Conservation (phyloP, 2,329 filamentous ascomycete species). For the Apiospora phragmitis region DNA sequence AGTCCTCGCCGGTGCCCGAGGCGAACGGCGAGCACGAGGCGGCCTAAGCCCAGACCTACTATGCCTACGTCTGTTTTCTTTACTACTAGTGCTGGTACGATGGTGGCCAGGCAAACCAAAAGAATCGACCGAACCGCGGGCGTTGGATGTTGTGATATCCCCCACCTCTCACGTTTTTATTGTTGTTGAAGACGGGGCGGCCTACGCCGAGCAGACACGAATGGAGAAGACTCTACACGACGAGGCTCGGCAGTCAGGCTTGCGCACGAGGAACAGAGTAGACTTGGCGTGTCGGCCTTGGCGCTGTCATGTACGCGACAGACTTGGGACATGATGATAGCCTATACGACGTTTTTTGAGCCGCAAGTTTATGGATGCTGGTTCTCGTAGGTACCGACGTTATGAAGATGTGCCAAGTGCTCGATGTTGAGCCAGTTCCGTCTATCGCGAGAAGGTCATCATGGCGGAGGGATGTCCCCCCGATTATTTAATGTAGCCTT, state of each 20-base stretch:
- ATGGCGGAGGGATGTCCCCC: slow-evolving; percentile 21
- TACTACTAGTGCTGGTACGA: slow-evolving; percentile 27
- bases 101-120: slow-evolving; percentile 22
- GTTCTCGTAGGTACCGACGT: slow-evolving; percentile 11
- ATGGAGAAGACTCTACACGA: slow-evolving; percentile 19
- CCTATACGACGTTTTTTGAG: slow-evolving; percentile 2
- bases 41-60: slow-evolving; percentile 42
- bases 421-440: neutral
- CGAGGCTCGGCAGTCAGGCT: neutral
- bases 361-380: neutral
- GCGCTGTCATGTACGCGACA: neutral
- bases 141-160: slow-evolving; percentile 34
- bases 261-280: neutral
- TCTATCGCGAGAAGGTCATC: slow-evolving; percentile 11
- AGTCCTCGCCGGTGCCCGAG: slow-evolving; percentile 39
- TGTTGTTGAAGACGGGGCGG: slow-evolving; percentile 19
- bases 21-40: slow-evolving; percentile 56
- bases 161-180: slow-evolving; percentile 25
- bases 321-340: neutral
- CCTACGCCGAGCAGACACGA: slow-evolving; percentile 28
- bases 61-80: slow-evolving; percentile 28
- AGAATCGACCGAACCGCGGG: slow-evolving; percentile 23
- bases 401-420: slow-evolving; percentile 22
- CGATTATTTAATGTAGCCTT: slow-evolving; percentile 25
- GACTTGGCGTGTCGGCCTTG: neutral